phyloP scores from a whole-genome alignment of 306 rosid genomes.

The Purshia tridentata region DNA sequence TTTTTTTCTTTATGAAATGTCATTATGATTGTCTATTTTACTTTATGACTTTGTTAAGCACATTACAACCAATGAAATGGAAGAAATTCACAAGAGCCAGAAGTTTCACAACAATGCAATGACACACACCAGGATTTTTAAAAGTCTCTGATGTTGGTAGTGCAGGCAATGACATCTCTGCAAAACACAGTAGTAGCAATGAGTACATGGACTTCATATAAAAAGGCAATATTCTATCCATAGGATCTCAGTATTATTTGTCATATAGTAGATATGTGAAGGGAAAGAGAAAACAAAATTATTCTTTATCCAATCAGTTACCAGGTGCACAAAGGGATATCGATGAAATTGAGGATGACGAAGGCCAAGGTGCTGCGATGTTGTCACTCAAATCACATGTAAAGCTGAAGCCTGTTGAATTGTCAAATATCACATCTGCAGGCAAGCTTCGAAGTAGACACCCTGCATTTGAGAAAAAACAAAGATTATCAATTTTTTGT shows the following conservation, averaged over 20 bases:
- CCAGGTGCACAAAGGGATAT: slow-evolving; percentile 94
- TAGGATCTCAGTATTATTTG: slow-evolving; percentile 14
- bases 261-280: neutral
- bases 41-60: neutral
- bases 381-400: slow-evolving; percentile 93
- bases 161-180: slow-evolving; percentile 99
- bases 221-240: slow-evolving; percentile 10
- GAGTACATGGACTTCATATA: slow-evolving; percentile 10
- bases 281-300: slow-evolving; percentile 4
- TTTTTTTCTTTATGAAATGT: neutral
- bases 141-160: slow-evolving; percentile 78
- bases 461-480: slow-evolving; percentile 45
- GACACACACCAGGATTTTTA: slow-evolving; percentile 75
- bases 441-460: slow-evolving; percentile 96
- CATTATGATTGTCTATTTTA: neutral
- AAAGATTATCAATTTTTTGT: slow-evolving; percentile 10
- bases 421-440: slow-evolving; percentile 79
- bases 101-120: neutral
- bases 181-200: slow-evolving; percentile 22
- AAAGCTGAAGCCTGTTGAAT: slow-evolving; percentile 77
- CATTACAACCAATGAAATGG: neutral
- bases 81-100: neutral
- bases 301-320: slow-evolving; percentile 35
- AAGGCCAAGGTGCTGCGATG: slow-evolving; percentile 96
- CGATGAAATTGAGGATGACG: slow-evolving; percentile 76